Evolutionary conservation across 495 filamentous ascomycete species (phyloP).

Genomic region (Hyaloscypha finlandica): DNA sequence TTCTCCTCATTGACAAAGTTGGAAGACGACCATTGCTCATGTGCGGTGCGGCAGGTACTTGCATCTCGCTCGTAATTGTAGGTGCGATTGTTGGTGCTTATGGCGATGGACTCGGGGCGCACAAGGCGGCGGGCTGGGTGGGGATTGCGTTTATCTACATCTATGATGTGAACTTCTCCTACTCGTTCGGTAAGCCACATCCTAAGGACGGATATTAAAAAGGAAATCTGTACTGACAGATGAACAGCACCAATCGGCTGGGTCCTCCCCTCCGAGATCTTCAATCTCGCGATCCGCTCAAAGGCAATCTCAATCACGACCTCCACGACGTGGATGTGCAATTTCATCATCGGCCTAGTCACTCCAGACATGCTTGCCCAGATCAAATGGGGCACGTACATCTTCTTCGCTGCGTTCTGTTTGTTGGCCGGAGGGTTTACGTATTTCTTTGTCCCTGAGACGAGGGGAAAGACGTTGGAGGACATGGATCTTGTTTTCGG

Average conservation of each 20-base stretch:
- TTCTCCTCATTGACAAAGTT: constrained; percentile 62
- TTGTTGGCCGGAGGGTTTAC: constrained; percentile 21
- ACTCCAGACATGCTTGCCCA: constrained; percentile 60
- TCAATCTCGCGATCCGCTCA: constrained; percentile 59
- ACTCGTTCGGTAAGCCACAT: constrained; percentile 30
- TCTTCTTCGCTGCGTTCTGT: constrained; percentile 58
- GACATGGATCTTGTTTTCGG: constrained; percentile 38
- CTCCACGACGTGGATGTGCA: constrained; percentile 29
- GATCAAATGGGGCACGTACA: constrained; percentile 64
- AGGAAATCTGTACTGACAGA: not conserved
- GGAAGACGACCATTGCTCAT: constrained; percentile 57
- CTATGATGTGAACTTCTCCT: constrained; percentile 75
- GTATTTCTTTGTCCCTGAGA: constrained; percentile 36
- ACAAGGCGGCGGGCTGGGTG: constrained; percentile 70
- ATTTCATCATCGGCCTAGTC: constrained; percentile 56
- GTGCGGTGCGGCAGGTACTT: constrained; percentile 51
- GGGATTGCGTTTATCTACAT: constrained; percentile 78
- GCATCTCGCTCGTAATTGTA: constrained; percentile 60
- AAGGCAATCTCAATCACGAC: constrained; percentile 41
- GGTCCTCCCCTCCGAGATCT: constrained; percentile 66
- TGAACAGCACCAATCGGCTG: constrained; percentile 62
- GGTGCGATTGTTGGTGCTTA: constrained; percentile 69
- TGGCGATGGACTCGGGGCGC: constrained; percentile 52
- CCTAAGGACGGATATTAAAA: not conserved
- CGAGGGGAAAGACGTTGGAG: constrained; percentile 33